A percentile compares a stretch with the other conserved stretches of the same genome.
phyloP scores from a whole-genome alignment of 306 rosid genomes.

The Pachyrhizus erosus region DNA sequence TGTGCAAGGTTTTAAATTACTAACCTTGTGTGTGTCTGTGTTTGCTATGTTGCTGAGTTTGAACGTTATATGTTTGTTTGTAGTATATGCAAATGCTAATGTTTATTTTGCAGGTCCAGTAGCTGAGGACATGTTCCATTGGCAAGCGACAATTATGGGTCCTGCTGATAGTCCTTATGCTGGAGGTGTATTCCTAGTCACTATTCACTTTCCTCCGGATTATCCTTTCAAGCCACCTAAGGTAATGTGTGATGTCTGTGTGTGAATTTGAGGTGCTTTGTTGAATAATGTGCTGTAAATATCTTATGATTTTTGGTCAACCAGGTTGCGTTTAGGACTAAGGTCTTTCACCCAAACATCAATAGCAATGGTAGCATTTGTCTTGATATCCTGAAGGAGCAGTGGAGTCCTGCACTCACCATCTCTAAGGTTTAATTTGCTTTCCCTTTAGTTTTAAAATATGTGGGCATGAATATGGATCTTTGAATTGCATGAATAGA shows the following conservation, averaged over 20 bases:
- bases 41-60: not conserved
- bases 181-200: conserved; percentile 77
- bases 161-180: conserved; percentile 78
- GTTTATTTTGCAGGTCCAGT: conserved; percentile 61
- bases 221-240: conserved; percentile 86
- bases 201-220: conserved; percentile 72
- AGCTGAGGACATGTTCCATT: conserved; percentile 80
- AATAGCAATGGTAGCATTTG: conserved; percentile 84
- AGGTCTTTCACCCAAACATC: conserved; percentile 78
- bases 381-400: conserved; percentile 77
- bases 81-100: not conserved
- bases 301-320: not conserved
- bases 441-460: not conserved
- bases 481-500: not conserved
- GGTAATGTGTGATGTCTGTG: conserved; percentile 48
- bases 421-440: conserved; percentile 62
- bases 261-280: not conserved
- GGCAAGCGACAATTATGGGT: conserved; percentile 84
- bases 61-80: not conserved
- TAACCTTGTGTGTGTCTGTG: not conserved
- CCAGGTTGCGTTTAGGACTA: conserved; percentile 83
- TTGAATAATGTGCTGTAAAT: conserved; percentile 11
- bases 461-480: not conserved
- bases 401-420: conserved; percentile 83
- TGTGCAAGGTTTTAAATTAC: not conserved